Evolutionary conservation across 208 protist genomes (phyloP).

Genomic region (Wallacemonas sp.): DNA sequence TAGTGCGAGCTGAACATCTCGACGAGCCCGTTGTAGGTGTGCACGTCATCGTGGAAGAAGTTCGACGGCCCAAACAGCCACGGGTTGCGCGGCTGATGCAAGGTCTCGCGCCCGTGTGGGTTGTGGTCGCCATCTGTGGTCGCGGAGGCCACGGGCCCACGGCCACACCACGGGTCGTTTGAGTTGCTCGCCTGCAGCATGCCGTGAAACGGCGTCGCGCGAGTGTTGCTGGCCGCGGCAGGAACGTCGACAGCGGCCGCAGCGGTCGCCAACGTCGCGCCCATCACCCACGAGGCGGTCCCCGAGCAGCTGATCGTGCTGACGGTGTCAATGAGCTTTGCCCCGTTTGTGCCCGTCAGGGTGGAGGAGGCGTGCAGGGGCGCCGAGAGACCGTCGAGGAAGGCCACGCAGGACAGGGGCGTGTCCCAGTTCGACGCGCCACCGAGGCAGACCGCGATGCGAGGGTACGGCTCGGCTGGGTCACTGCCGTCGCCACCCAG

Average conservation of each 20-base stretch:
- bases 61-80: slow-evolving; percentile 14
- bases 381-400: slow-evolving; percentile 21
- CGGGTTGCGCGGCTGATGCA: slow-evolving; percentile 8
- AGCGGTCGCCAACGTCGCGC: slow-evolving; percentile 1
- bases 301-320: slow-evolving; percentile 13
- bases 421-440: slow-evolving; percentile 16
- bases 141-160: too few relatives aligned
- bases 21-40: slow-evolving; percentile 25
- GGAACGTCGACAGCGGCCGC: not conserved
- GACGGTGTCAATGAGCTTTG: slow-evolving; percentile 26
- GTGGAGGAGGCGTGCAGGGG: slow-evolving; percentile 18
- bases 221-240: too few relatives aligned
- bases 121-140: too few relatives aligned
- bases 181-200: too few relatives aligned
- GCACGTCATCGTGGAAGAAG: slow-evolving; percentile 14
- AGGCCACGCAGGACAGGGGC: slow-evolving; percentile 19
- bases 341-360: slow-evolving; percentile 6
- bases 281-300: slow-evolving; percentile 16
- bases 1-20: slow-evolving; percentile 4
- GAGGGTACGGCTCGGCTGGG: slow-evolving; percentile 13
- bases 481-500: slow-evolving; percentile 6
- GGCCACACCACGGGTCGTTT: too few relatives aligned
- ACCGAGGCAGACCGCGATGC: slow-evolving; percentile 23
- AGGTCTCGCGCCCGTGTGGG: too few relatives aligned
- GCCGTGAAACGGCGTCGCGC: slow-evolving; percentile 5